A percentile compares a stretch with the other conserved stretches of the same genome.
Conservation (phyloP, 805 yeast species). For the Starmerella etchellsii region DNA sequence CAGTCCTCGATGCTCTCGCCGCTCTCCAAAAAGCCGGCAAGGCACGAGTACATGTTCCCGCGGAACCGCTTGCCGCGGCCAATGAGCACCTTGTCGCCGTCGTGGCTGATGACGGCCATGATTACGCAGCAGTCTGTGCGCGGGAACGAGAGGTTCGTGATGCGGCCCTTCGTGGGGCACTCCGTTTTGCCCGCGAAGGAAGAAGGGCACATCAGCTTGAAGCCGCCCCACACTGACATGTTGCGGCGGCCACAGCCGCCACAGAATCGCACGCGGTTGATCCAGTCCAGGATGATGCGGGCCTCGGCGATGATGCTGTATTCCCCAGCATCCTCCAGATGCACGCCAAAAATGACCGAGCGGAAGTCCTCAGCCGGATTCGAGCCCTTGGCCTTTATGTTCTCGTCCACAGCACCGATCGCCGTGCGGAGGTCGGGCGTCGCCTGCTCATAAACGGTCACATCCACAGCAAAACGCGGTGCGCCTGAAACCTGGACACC, state of each 20-base stretch:
- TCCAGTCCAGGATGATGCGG: slow-evolving; percentile 77
- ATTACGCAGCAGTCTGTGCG: slow-evolving; percentile 84
- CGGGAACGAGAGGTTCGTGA: slow-evolving; percentile 78
- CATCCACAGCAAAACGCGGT: slow-evolving; percentile 32
- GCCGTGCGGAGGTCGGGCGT: slow-evolving; percentile 8
- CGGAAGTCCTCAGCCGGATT: slow-evolving; percentile 8
- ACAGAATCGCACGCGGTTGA: slow-evolving; percentile 57
- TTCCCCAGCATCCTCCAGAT: slow-evolving; percentile 26
- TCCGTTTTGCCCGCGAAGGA: slow-evolving; percentile 14
- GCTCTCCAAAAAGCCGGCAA: slow-evolving; percentile 95
- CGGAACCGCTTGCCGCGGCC: slow-evolving; percentile 59
- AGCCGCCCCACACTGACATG: slow-evolving; percentile 32
- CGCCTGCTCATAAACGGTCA: slow-evolving; percentile 17
- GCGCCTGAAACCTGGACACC: slow-evolving; percentile 24
- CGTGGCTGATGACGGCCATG: slow-evolving; percentile 56
- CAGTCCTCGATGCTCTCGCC: slow-evolving; percentile 85
- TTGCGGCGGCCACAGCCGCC: slow-evolving; percentile 64
- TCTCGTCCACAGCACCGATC: slow-evolving; percentile 12
- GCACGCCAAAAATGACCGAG: slow-evolving; percentile 13
- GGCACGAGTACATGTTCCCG: slow-evolving; percentile 57
- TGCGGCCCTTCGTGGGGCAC: slow-evolving; percentile 32
- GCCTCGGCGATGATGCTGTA: slow-evolving; percentile 70
- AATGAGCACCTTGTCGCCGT: slow-evolving; percentile 49
- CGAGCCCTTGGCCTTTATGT: neutral
- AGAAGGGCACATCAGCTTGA: slow-evolving; percentile 30